phyloP scores from a whole-genome alignment of 1,284 basidiomycete genomes.

The Boletellus deceptivus region DNA sequence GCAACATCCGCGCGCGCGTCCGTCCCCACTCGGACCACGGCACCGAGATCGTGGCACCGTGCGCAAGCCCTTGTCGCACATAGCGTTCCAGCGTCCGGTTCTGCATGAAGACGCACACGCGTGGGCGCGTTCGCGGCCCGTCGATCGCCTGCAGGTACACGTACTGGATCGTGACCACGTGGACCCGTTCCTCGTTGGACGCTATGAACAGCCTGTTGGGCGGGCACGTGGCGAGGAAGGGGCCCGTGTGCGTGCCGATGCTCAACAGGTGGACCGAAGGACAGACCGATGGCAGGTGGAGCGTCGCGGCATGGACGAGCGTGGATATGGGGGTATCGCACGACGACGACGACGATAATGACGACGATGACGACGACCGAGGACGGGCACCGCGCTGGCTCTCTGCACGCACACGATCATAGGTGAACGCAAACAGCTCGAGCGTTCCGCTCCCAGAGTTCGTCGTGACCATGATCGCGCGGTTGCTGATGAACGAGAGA shows the following conservation, averaged over 20 bases:
- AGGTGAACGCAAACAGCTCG: constrained; percentile 38
- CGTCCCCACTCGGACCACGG: constrained; percentile 50
- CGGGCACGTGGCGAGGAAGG: constrained; percentile 37
- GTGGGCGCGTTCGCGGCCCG: constrained; percentile 11
- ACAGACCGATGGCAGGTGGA: constrained; percentile 35
- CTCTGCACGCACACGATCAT: constrained; percentile 5
- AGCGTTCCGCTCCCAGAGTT: constrained; percentile 35
- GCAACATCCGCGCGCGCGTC: constrained; percentile 38
- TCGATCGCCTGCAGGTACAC: constrained; percentile 7
- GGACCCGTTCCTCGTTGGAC: constrained; percentile 40
- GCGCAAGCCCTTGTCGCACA: constrained; percentile 10
- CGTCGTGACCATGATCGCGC: constrained; percentile 45
- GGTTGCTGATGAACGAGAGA: constrained; percentile 46
- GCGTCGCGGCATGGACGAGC: constrained; percentile 29
- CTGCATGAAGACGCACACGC: constrained; percentile 38
- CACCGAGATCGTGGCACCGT: constrained; percentile 9
- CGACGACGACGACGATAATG: neutral
- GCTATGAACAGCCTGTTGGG: constrained; percentile 37
- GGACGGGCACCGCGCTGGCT: too few species aligned
- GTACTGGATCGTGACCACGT: constrained; percentile 43
- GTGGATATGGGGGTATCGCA: neutral
- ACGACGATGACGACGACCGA: neutral
- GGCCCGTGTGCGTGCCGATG: constrained; percentile 34
- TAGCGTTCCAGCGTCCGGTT: constrained; percentile 36
- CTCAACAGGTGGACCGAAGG: constrained; percentile 13